Evolutionary conservation across 148 eudicot species (phyloP).

Genomic region (Vaccinium corymbosum): DNA sequence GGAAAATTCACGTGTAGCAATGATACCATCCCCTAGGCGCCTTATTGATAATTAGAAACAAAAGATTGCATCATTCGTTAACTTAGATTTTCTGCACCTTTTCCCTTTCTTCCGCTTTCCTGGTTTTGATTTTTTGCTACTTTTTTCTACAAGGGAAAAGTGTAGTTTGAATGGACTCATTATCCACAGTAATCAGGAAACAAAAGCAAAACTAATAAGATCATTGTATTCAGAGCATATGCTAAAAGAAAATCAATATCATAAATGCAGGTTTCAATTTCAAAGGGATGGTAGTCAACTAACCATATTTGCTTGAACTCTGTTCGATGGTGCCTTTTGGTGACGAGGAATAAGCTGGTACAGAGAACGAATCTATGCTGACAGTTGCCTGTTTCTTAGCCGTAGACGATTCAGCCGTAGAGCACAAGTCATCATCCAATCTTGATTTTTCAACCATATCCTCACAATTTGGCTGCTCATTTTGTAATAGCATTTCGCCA

Average conservation of each 20-base stretch:
- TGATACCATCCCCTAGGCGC: not conserved
- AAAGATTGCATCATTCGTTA: not conserved
- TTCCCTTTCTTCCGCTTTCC: not conserved
- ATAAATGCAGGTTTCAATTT: not conserved
- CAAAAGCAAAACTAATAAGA: not conserved
- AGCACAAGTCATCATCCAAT: slow-evolving; percentile 62
- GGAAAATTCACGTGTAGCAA: not conserved
- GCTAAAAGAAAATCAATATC: not conserved
- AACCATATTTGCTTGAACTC: slow-evolving; percentile 34
- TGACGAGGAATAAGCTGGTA: slow-evolving; percentile 48
- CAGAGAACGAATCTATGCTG: slow-evolving; percentile 52
- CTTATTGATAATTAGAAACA: not conserved
- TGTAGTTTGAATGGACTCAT: not conserved
- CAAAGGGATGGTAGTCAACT: slow-evolving; percentile 7
- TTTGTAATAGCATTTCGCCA: slow-evolving; percentile 30
- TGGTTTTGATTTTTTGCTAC: not conserved
- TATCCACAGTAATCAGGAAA: not conserved
- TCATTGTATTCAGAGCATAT: not conserved
- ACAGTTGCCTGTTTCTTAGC: slow-evolving; percentile 53
- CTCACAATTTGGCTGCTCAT: slow-evolving; percentile 25
- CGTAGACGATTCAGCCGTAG: slow-evolving; percentile 80
- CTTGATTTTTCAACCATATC: slow-evolving; percentile 26
- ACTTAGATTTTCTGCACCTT: not conserved
- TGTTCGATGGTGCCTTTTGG: slow-evolving; percentile 26
- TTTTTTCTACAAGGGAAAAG: no score